These are phyloP conservation scores for Phytophthora pini DNA, from an alignment of 352 stramenopile species.

Conservation along the genomic window DNA sequence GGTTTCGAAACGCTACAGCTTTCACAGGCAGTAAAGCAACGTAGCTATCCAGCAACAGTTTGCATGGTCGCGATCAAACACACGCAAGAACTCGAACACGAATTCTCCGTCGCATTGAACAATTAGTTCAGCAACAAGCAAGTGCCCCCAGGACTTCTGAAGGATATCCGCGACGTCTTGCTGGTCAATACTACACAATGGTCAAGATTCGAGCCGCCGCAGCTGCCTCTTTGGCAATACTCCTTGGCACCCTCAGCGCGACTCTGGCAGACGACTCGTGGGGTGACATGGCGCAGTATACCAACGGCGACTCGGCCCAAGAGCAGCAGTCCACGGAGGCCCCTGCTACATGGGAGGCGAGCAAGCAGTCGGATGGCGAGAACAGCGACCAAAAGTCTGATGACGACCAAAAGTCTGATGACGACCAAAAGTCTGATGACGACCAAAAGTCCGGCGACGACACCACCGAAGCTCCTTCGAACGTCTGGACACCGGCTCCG, in stretches of 20 bases:
- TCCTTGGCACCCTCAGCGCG: slow-evolving; percentile 21
- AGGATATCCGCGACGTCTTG: not conserved
- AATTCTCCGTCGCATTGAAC: slow-evolving; percentile 14
- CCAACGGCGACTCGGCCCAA: slow-evolving; percentile 7
- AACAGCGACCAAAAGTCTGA: slow-evolving; percentile 12
- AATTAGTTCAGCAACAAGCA: slow-evolving; percentile 21
- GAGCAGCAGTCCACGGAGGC: slow-evolving; percentile 20
- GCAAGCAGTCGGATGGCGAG: slow-evolving; percentile 20
- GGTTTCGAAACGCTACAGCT: not conserved
- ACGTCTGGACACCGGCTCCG: slow-evolving; percentile 7
- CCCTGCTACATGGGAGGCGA: slow-evolving; percentile 8
- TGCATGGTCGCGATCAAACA: slow-evolving; percentile 6
- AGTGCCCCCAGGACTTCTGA: slow-evolving; percentile 1
- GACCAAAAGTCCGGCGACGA: slow-evolving; percentile 5
- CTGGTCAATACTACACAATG: slow-evolving; percentile 13
- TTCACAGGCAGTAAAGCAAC: slow-evolving; percentile 12
- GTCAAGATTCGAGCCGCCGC: slow-evolving; percentile 24
- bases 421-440: slow-evolving; percentile 7
- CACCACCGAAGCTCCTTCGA: not conserved
- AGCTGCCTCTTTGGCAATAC: slow-evolving; percentile 17
- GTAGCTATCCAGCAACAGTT: slow-evolving; percentile 13
- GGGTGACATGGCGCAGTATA: slow-evolving; percentile 24
- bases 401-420: slow-evolving; percentile 5
- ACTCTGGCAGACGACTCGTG: slow-evolving; percentile 24
- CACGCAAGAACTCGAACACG: not conserved